Base-by-base conservation (phyloP, 1,284 basidiomycete genomes). In the Marasmius sp. region DNA sequence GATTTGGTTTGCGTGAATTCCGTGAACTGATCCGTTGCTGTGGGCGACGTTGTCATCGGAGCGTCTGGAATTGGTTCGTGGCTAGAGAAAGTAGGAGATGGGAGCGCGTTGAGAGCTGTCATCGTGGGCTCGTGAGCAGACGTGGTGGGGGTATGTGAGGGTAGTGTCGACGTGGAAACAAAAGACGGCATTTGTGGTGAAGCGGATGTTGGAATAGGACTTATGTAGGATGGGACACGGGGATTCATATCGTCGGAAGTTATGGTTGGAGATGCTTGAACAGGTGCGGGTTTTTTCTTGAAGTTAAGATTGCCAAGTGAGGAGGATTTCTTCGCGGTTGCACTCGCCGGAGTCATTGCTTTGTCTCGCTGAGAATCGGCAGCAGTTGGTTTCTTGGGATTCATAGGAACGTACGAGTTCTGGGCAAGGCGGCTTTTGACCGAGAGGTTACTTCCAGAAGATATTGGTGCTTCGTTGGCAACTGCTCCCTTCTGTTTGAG, bases 341-440 rank as follows among this genome's bases (percentile, higher is more conserved):
- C 38, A 20, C 22, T 7, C 18, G 57, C n/a, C 7, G 49, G 54
- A 33, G 12, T 12, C 2, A 18, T 10, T n/a, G 52, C 34, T 9
- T 54, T 37, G 16, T n/a, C 34, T 33, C 11, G 9, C 16, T 16
- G 20, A 11, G 52, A 11, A 37, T 37, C 37, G 18, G 47, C 7
- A n/a, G 33, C 6, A 7, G 53, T 57, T 9, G 41, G 16, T 9
- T 58, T 18, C 34, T 64, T 60, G 18, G 62, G 59, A 12, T 53
- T 58, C 22, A 14, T 57, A 16, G 60, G 60, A 33, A 51, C 48
- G 18, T 61, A 9, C 1, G 62, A 59, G 11, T 22, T 11, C 47
- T 58, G 59, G 39, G 36, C 18, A n/a, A 64, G 45, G 16, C 62
- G 62, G 41, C 60, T 59, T 41, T 64, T 64, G 45, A 57, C 58